A percentile compares a stretch with the other conserved stretches of the same genome.
These are phyloP conservation scores for Yarrowia deformans DNA, from an alignment of 805 yeast species.

Conservation along the genomic window DNA sequence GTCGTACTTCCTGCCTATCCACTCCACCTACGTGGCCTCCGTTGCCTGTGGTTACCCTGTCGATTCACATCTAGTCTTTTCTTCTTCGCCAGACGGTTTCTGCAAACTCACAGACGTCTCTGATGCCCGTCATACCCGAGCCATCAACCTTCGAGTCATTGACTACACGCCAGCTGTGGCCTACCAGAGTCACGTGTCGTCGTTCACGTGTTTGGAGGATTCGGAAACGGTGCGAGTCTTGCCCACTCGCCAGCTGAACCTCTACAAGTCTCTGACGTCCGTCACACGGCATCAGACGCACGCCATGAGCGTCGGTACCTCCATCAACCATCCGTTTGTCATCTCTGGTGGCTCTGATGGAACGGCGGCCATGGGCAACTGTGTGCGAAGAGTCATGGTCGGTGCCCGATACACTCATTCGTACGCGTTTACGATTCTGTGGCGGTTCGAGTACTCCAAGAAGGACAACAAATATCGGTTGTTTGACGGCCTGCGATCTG, in stretches of 20 bases:
- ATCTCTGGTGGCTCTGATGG: slow-evolving; percentile 63
- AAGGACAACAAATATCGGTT: slow-evolving; percentile 51
- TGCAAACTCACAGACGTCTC: slow-evolving; percentile 29
- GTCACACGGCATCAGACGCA: slow-evolving; percentile 55
- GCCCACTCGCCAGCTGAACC: slow-evolving; percentile 51
- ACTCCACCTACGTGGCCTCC: slow-evolving; percentile 28
- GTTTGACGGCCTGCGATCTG: slow-evolving; percentile 54
- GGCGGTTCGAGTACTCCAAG: slow-evolving; percentile 54
- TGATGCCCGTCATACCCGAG: slow-evolving; percentile 40
- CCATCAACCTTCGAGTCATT: slow-evolving; percentile 46
- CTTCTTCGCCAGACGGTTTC: slow-evolving; percentile 36
- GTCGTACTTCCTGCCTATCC: slow-evolving; percentile 14
- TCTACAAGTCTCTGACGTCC: slow-evolving; percentile 47
- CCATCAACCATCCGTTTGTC: slow-evolving; percentile 57
- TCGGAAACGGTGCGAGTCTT: slow-evolving; percentile 51
- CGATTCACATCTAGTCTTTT: slow-evolving; percentile 4
- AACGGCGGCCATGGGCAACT: slow-evolving; percentile 53
- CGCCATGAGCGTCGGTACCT: slow-evolving; percentile 53
- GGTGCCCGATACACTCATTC: slow-evolving; percentile 44
- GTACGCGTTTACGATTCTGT: slow-evolving; percentile 45
- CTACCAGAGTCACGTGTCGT: slow-evolving; percentile 44
- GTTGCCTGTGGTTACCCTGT: slow-evolving; percentile 15
- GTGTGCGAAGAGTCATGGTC: slow-evolving; percentile 49
- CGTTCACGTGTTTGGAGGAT: slow-evolving; percentile 56
- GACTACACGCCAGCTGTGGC: slow-evolving; percentile 48